A percentile compares a stretch with the other conserved stretches of the same genome.
phyloP scores from a whole-genome alignment of 148 eudicot genomes.

The Rhododendron kiyosumense region DNA sequence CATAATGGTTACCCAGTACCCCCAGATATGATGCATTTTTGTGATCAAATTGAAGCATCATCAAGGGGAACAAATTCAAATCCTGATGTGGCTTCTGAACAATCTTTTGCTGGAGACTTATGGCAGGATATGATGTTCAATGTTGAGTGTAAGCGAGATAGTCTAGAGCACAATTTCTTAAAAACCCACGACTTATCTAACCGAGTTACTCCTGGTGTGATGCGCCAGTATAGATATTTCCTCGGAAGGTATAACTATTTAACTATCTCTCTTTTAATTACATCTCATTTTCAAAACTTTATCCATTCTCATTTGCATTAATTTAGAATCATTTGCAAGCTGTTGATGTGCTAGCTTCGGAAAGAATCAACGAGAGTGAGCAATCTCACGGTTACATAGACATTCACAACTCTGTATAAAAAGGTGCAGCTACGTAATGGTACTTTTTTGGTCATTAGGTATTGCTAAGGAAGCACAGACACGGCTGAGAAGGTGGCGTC shows the following conservation, averaged over 20 bases:
- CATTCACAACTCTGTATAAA: neutral
- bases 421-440: neutral
- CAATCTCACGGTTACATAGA: neutral
- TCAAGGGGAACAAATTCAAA: constrained; percentile 27
- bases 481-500: neutral
- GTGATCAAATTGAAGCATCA: constrained; percentile 61
- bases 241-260: constrained; percentile 64
- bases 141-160: constrained; percentile 35
- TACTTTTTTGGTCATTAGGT: neutral
- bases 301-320: neutral
- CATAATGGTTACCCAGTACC: constrained; percentile 91
- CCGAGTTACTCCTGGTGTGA: constrained; percentile 59
- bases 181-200: constrained; percentile 51
- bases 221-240: constrained; percentile 75
- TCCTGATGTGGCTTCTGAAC: constrained; percentile 23
- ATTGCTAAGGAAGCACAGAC: neutral
- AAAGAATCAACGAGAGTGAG: neutral
- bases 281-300: neutral
- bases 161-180: constrained; percentile 38
- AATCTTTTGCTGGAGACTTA: constrained; percentile 39
- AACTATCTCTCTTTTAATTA: neutral
- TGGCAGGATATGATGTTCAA: constrained; percentile 41
- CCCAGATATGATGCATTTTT: constrained; percentile 73
- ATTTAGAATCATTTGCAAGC: neutral
- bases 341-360: neutral